Base-by-base conservation (phyloP, 2,329 filamentous ascomycete species). In the Xylogone sp. region DNA sequence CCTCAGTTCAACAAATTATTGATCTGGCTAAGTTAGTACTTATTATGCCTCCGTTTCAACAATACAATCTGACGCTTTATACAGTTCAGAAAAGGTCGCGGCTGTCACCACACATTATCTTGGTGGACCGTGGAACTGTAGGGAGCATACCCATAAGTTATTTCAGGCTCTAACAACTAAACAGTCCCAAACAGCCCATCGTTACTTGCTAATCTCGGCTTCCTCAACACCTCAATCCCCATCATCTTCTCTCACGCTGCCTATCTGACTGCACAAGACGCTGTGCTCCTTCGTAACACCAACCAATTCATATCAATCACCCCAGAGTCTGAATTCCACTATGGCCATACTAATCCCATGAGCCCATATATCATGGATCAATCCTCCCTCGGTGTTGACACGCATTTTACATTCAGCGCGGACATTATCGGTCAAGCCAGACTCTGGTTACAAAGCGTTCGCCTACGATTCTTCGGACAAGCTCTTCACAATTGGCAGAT, bases 261-360 rank as follows among this genome's bases (percentile, higher is more conserved):
- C 19, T 54, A 56, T 6, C 62, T 69, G 21, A 57, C 56, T 6
- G 55, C 60, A 4, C 59, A 67, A 7, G 71, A 74, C 42, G 68
- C 65, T 3, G 59, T 61, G 12, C 51, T 67, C 1, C 62, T 76
- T 18, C 58, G 63, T 29, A 57, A 61, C 16, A 59, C 66, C 8
- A 64, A 67, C 8, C 68, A 68, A 1, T 63, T 64, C 45, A 59
- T 78, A 18, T 73, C 70, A 4, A 68, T 65, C 7, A 78, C 75
- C 1, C 75, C 75, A 0, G 71, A 71, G 21, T 74, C 75, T 0
- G 76, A 79, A 56, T 58, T 75, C n/a, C 75, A 78, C 51, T 77
- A 76, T 72, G 70, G 69, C 0, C 65, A 70, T 57, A 64, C 65
- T 1, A 48, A 62, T 7, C 68, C 71, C 0, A 65, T 73, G 3